phyloP scores from a whole-genome alignment of 768 basidiomycete genomes.

The Mycena belliarum region DNA sequence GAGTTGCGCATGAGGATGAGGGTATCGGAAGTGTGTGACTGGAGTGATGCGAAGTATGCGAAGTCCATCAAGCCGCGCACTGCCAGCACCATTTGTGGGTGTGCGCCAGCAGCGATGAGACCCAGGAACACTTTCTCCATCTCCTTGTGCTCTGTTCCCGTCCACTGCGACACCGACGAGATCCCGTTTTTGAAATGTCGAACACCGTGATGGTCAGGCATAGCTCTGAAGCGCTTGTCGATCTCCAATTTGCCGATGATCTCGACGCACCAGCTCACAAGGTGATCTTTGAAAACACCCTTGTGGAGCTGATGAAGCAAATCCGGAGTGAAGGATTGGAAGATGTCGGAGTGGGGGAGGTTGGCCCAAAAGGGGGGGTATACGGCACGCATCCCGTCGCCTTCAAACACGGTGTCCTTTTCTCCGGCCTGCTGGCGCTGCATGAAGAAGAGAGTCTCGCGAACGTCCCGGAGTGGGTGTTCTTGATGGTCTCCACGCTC shows the following conservation, averaged over 20 bases:
- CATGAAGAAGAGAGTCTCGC: slow-evolving; percentile 16
- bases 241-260: neutral
- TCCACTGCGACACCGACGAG: slow-evolving; percentile 24
- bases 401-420: slow-evolving; percentile 19
- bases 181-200: slow-evolving; percentile 35
- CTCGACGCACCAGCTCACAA: slow-evolving; percentile 9
- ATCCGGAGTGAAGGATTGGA: slow-evolving; percentile 13
- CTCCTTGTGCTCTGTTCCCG: neutral
- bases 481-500: slow-evolving; percentile 2
- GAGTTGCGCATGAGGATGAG: slow-evolving; percentile 23
- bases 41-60: slow-evolving; percentile 26
- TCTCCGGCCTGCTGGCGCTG: slow-evolving; percentile 17
- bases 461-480: neutral
- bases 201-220: slow-evolving; percentile 25
- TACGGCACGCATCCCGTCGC: slow-evolving; percentile 8
- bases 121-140: slow-evolving; percentile 31
- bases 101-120: slow-evolving; percentile 24
- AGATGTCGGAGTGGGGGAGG: slow-evolving; percentile 32
- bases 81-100: slow-evolving; percentile 13
- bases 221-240: neutral
- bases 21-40: slow-evolving; percentile 23
- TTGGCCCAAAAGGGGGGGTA: slow-evolving; percentile 1
- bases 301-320: slow-evolving; percentile 41
- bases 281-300: slow-evolving; percentile 38
- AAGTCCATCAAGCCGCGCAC: slow-evolving; percentile 29